Conservation (phyloP, 805 yeast genomes). For the Wickerhamiella azyma region DNA sequence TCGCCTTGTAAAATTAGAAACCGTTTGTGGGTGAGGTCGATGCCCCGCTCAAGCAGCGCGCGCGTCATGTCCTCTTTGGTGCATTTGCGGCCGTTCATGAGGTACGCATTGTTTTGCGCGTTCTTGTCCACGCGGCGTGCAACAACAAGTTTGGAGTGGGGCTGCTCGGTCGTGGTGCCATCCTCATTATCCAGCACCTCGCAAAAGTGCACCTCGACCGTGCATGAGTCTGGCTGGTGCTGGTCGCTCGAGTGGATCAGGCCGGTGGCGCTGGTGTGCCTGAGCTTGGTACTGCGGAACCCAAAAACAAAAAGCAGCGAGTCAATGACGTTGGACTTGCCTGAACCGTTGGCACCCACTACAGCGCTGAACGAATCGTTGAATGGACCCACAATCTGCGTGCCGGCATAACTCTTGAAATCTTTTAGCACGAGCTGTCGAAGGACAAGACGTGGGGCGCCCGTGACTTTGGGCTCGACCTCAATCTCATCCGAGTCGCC, state of each 20-base stretch:
- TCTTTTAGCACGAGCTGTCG: constrained; percentile 59
- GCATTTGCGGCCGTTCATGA: neutral
- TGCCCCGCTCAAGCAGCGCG: constrained; percentile 46
- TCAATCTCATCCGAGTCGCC: too few relatives aligned
- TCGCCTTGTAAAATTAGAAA: constrained; percentile 94
- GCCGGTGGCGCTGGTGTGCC: constrained; percentile 87
- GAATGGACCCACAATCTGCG: constrained; percentile 88
- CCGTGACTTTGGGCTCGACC: neutral
- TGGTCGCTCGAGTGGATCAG: constrained; percentile 77
- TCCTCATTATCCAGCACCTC: constrained; percentile 47
- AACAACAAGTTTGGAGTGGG: constrained; percentile 49
- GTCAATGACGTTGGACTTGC: constrained; percentile 94
- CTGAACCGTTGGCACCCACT: constrained; percentile 97
- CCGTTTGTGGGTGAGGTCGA: constrained; percentile 88
- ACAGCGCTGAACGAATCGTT: constrained; percentile 88
- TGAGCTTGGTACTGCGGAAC: constrained; percentile 89
- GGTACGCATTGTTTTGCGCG: neutral
- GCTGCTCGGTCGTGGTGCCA: constrained; percentile 33
- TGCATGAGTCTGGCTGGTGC: constrained; percentile 57
- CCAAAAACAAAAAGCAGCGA: constrained; percentile 95
- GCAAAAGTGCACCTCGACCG: constrained; percentile 81
- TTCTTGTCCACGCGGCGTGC: constrained; percentile 55
- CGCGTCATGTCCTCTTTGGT: neutral
- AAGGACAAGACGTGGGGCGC: constrained; percentile 48
- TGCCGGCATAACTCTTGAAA: constrained; percentile 92